A percentile compares a stretch with the other conserved stretches of the same genome.
Conservation (phyloP, 2,329 filamentous ascomycete genomes). For the Penicillium sp. region DNA sequence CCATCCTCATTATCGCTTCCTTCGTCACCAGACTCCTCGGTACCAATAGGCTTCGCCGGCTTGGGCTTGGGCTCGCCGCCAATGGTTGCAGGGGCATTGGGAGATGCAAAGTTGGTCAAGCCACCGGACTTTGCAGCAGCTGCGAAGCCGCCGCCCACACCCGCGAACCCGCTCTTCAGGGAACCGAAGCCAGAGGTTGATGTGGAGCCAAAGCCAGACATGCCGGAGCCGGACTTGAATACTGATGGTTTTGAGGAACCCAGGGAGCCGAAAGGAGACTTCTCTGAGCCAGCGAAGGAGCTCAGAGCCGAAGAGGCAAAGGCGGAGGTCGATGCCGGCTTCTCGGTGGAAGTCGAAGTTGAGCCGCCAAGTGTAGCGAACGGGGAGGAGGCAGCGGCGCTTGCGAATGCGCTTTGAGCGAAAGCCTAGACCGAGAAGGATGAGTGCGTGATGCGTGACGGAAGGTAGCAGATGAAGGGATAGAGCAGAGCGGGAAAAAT, state of each 20-base stretch:
- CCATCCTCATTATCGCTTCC: constrained; percentile 52
- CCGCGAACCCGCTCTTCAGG: constrained; percentile 40
- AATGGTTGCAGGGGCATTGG: constrained; percentile 51
- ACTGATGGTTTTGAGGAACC: constrained; percentile 50
- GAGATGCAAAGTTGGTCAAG: constrained; percentile 71
- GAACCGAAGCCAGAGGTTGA: constrained; percentile 42
- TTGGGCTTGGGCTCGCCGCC: constrained; percentile 49
- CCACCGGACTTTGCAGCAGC: constrained; percentile 47
- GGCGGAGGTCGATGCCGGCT: constrained; percentile 58
- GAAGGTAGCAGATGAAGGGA: neutral
- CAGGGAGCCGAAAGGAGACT: constrained; percentile 66
- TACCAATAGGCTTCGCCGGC: constrained; percentile 72
- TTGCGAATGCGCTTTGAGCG: constrained; percentile 45
- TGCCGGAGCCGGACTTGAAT: constrained; percentile 35
- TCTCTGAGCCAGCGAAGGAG: constrained; percentile 61
- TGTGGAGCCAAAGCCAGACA: constrained; percentile 35
- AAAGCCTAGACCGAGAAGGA: constrained; percentile 26
- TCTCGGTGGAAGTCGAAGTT: constrained; percentile 31
- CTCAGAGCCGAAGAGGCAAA: constrained; percentile 71
- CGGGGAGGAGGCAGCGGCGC: constrained; percentile 46
- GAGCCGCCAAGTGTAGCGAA: constrained; percentile 41
- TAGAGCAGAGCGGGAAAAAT: neutral
- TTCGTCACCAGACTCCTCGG: constrained; percentile 59
- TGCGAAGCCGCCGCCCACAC: constrained; percentile 53
- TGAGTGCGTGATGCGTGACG: neutral